These are phyloP conservation scores for Gautieria morchelliformis DNA, from an alignment of 768 basidiomycete genomes.

Conservation along the genomic window DNA sequence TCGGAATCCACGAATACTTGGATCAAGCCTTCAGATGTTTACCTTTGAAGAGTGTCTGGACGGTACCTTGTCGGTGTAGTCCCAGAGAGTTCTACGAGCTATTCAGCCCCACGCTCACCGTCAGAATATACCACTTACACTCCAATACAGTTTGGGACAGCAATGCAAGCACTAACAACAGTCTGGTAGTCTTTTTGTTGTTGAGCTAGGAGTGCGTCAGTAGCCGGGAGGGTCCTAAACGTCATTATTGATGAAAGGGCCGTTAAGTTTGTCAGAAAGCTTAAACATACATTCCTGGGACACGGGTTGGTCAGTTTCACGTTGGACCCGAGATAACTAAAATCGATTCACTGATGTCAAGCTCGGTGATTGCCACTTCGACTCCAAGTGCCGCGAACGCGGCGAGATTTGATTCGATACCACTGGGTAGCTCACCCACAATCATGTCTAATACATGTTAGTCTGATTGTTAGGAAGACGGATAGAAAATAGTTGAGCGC, in stretches of 20 bases:
- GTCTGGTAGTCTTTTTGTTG: conserved; percentile 49
- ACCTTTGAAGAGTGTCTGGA: neutral
- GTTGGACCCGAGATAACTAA: neutral
- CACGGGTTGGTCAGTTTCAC: neutral
- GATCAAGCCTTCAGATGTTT: neutral
- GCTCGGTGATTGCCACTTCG: conserved; percentile 60
- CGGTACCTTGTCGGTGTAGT: conserved; percentile 28
- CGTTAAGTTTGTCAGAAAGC: neutral
- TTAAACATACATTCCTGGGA: neutral
- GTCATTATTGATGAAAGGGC: neutral
- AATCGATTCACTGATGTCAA: conserved; percentile 16
- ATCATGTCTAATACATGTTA: conserved; percentile 30
- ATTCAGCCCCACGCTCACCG: neutral
- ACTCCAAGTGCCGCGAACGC: conserved; percentile 50
- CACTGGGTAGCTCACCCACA: conserved; percentile 43
- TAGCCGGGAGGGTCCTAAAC: conserved; percentile 42
- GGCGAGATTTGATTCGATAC: conserved; percentile 37
- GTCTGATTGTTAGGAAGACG: neutral
- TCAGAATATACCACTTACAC: conserved; percentile 10
- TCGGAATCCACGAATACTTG: conserved; percentile 27
- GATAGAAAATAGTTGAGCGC: neutral
- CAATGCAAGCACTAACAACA: conserved; percentile 46
- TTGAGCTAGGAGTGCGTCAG: conserved; percentile 37
- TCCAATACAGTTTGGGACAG: conserved; percentile 25
- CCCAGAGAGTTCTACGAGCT: conserved; percentile 26